Percentiles rank a stretch among this genome's conserved stretches.
These are phyloP conservation scores for Coriaria nepalensis DNA, from an alignment of 306 rosid species.

Conservation along the genomic window DNA sequence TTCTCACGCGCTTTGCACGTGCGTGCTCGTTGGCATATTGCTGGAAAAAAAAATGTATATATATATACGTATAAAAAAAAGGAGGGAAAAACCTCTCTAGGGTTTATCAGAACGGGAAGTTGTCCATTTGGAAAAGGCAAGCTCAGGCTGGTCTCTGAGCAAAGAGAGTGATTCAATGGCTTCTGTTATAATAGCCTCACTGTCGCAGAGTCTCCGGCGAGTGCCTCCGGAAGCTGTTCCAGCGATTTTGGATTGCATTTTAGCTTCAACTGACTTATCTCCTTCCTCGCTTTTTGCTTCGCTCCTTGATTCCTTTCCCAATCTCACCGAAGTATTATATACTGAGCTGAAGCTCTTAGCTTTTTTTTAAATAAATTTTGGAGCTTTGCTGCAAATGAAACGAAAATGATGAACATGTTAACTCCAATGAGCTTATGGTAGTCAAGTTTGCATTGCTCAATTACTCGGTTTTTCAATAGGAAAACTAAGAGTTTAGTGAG, in stretches of 20 bases:
- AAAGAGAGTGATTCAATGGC: slow-evolving; percentile 25
- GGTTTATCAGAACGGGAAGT: slow-evolving; percentile 13
- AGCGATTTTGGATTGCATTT: slow-evolving; percentile 56
- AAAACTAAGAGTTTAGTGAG: neutral
- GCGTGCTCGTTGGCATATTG: too few species aligned
- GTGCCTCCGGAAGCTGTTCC: slow-evolving; percentile 65
- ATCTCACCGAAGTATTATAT: slow-evolving; percentile 34
- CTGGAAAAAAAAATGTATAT: too few species aligned
- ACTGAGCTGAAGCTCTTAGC: slow-evolving; percentile 5
- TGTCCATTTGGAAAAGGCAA: too few species aligned
- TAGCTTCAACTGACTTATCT: slow-evolving; percentile 50
- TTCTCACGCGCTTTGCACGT: too few species aligned
- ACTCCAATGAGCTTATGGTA: too few species aligned
- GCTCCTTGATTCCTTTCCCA: slow-evolving; percentile 39
- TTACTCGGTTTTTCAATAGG: neutral
- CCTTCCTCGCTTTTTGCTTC: slow-evolving; percentile 41
- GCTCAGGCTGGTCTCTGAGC: too few species aligned
- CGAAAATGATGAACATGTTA: too few species aligned
- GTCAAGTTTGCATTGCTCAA: too few species aligned
- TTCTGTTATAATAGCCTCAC: slow-evolving; percentile 34
- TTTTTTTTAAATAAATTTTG: neutral
- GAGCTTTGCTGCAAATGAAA: neutral
- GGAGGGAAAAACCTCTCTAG: too few species aligned
- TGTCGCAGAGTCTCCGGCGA: slow-evolving; percentile 41
- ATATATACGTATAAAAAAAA: too few species aligned